These are phyloP conservation scores for Colletotrichum gigasporum DNA, from an alignment of 2,329 filamentous ascomycete genomes.

Conservation along the genomic window DNA sequence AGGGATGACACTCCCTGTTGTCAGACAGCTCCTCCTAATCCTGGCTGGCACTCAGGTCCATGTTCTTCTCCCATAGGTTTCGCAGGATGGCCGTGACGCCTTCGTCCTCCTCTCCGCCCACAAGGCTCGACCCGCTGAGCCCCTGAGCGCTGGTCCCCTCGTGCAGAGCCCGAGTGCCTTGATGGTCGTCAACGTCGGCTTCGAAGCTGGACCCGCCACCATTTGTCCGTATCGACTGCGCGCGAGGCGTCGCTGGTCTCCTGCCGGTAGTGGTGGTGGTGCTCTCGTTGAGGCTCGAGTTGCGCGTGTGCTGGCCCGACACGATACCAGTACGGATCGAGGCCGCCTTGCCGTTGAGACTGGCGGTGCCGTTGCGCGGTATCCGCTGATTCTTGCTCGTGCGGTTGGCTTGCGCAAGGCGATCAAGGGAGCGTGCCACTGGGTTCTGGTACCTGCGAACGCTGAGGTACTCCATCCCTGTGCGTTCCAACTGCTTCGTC, in stretches of 20 bases:
- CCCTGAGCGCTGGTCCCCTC: slow-evolving; percentile 36
- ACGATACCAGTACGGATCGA: slow-evolving; percentile 22
- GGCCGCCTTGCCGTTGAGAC: slow-evolving; percentile 48
- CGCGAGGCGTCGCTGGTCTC: slow-evolving; percentile 41
- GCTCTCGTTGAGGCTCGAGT: slow-evolving; percentile 44
- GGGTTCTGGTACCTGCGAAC: slow-evolving; percentile 78
- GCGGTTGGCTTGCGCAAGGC: slow-evolving; percentile 46
- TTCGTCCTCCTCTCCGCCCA: slow-evolving; percentile 60
- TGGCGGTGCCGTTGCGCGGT: slow-evolving; percentile 48
- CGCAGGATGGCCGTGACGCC: slow-evolving; percentile 61
- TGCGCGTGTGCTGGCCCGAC: slow-evolving; percentile 46
- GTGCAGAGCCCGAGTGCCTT: slow-evolving; percentile 45
- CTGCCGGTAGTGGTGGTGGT: slow-evolving; percentile 29
- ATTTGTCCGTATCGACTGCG: slow-evolving; percentile 48
- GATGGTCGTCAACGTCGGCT: slow-evolving; percentile 50
- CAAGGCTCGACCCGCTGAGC: slow-evolving; percentile 60
- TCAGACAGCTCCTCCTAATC: slow-evolving; percentile 42
- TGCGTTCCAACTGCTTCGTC: slow-evolving; percentile 72
- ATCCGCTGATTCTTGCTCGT: slow-evolving; percentile 61
- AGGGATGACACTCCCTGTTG: background rate
- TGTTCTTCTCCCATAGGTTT: slow-evolving; percentile 70
- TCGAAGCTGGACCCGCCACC: slow-evolving; percentile 56
- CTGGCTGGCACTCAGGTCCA: slow-evolving; percentile 66
- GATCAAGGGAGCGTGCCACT: slow-evolving; percentile 68
- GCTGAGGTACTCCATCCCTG: slow-evolving; percentile 78